Evolutionary conservation across 2,329 filamentous ascomycete genomes (phyloP).

Genomic region (Thelonectria olida): DNA sequence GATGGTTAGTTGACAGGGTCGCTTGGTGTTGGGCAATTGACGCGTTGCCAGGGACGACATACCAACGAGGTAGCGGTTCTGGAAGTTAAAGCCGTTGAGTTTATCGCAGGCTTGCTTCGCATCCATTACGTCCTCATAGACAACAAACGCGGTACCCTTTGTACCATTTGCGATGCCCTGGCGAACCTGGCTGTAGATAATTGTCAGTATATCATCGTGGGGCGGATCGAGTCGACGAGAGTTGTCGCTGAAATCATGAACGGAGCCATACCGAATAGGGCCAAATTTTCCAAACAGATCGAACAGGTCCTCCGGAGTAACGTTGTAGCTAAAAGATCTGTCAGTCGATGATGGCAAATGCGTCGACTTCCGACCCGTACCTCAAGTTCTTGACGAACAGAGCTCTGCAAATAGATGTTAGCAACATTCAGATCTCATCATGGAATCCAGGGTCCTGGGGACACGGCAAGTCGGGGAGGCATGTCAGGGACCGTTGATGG

Average conservation of each 20-base stretch:
- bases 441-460: constrained; percentile 20
- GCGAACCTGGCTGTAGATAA: constrained; percentile 83
- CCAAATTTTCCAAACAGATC: constrained; percentile 99
- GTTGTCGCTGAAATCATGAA: constrained; percentile 16
- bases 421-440: constrained; percentile 28
- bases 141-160: constrained; percentile 98
- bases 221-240: constrained; percentile 13
- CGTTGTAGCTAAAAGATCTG: constrained; percentile 89
- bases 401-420: constrained; percentile 71
- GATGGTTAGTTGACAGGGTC: constrained; percentile 23
- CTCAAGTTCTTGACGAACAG: constrained; percentile 99
- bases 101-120: constrained; percentile 99
- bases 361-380: constrained; percentile 58
- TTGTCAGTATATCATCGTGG: constrained; percentile 32
- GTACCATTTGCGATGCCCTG: constrained; percentile 97
- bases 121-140: constrained; percentile 99
- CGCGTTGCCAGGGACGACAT: constrained; percentile 52
- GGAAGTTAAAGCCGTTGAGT: constrained; percentile 99
- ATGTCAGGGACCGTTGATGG: constrained; percentile 8
- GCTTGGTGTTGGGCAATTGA: constrained; percentile 6
- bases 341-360: constrained; percentile 43
- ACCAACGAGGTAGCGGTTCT: constrained; percentile 99
- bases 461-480: constrained; percentile 16
- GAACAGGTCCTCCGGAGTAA: constrained; percentile 96
- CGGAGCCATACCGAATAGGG: constrained; percentile 80